Evolutionary conservation across 2,329 filamentous ascomycete genomes (phyloP).

Genomic region (Capronia americana): DNA sequence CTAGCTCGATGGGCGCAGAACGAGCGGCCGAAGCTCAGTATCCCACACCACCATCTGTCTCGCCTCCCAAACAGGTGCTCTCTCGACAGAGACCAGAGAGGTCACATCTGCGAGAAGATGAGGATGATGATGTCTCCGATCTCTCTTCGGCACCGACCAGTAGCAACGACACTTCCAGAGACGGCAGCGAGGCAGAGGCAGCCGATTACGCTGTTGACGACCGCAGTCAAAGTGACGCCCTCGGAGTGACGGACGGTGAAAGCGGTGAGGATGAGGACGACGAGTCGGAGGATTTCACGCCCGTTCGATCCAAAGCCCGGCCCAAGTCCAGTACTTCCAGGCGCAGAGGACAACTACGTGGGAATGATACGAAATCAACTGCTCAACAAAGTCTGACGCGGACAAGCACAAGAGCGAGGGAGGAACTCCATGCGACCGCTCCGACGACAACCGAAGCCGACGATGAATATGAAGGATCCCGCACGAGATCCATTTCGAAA

Average conservation of each 20-base stretch:
- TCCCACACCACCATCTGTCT: constrained; percentile 32
- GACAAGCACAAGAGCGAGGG: constrained; percentile 4
- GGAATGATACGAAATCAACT: background rate
- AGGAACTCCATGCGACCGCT: background rate
- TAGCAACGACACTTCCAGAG: background rate
- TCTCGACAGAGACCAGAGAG: constrained; percentile 10
- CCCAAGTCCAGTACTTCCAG: background rate
- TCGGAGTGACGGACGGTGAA: constrained; percentile 11
- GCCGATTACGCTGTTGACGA: background rate
- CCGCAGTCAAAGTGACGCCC: background rate
- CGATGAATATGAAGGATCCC: constrained; percentile 1
- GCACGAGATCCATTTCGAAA: background rate
- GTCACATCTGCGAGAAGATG: constrained; percentile 19
- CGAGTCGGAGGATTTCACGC: constrained; percentile 22
- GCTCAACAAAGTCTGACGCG: background rate
- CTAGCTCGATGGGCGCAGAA: constrained; percentile 22
- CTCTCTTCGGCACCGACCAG: constrained; percentile 15
- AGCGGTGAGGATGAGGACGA: constrained; percentile 11
- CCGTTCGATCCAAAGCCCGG: constrained; percentile 1
- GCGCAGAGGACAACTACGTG: background rate
- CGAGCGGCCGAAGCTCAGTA: constrained; percentile 22
- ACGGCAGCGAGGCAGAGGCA: background rate
- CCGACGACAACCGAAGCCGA: background rate
- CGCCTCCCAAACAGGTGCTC: constrained; percentile 19
- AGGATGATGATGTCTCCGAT: constrained; percentile 26